Evolutionary conservation across 176 grass and related monocot genomes (phyloP).

Genomic region (Alopecurus myosuroides): DNA sequence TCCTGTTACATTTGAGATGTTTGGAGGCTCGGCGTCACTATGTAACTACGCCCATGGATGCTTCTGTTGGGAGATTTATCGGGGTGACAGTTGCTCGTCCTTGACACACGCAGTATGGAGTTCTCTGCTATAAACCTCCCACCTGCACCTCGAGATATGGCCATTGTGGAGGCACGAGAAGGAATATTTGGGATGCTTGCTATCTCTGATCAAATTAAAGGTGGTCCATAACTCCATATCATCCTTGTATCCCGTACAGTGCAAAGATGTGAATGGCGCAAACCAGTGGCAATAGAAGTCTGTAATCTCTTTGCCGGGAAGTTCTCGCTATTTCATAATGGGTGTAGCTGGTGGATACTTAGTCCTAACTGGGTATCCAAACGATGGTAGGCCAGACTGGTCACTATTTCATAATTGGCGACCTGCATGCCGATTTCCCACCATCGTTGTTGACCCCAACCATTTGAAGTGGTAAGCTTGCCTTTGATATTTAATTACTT

Average conservation of each 20-base stretch:
- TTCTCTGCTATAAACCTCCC: background rate
- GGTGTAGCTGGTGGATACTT: background rate
- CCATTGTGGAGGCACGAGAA: background rate
- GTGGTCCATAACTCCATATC: background rate
- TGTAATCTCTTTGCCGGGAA: background rate
- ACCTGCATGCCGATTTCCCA: background rate
- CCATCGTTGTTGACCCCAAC: background rate
- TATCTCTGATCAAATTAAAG: background rate
- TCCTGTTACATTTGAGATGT: background rate
- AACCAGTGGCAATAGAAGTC: background rate
- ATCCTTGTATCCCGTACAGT: background rate
- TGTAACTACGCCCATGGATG: background rate
- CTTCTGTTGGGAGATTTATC: background rate
- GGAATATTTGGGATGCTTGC: background rate
- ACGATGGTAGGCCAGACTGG: background rate
- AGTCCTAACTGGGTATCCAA: background rate
- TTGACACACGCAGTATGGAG: background rate
- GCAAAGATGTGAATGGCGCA: background rate
- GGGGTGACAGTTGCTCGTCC: background rate
- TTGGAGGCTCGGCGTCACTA: background rate
- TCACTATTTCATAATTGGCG: background rate
- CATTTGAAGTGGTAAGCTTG: background rate
- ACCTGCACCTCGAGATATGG: background rate
- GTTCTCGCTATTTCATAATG: background rate
- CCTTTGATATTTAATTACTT: background rate